Evolutionary conservation across 257 asterid genomes (phyloP).

Genomic region (Rubia yunnanensis): DNA sequence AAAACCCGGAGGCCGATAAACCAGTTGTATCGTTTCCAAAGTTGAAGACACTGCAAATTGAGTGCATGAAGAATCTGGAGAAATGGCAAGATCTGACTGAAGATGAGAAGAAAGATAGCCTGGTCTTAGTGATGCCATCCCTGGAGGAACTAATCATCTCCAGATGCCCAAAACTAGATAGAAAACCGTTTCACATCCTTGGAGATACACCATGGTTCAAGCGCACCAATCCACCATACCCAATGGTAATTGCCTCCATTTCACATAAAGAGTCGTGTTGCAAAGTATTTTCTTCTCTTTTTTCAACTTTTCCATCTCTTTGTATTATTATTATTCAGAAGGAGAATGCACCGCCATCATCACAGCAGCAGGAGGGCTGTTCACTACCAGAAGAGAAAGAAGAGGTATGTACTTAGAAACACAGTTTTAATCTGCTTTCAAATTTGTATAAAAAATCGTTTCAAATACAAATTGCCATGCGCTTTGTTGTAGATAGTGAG

Average conservation of each 20-base stretch:
- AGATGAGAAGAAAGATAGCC: neutral
- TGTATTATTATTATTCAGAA: neutral
- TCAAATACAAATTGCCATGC: too few species aligned
- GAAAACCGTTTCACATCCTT: constrained; percentile 1
- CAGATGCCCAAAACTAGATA: neutral
- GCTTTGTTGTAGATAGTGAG: too few species aligned
- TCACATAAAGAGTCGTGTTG: neutral
- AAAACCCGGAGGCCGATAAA: neutral
- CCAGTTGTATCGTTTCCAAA: neutral
- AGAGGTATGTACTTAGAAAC: neutral
- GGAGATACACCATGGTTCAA: constrained; percentile 15
- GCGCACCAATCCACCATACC: neutral
- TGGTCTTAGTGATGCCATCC: neutral
- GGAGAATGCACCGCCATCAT: neutral
- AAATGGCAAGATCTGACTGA: constrained; percentile 5
- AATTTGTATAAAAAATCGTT: too few species aligned
- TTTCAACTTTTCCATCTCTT: neutral
- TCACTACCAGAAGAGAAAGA: neutral
- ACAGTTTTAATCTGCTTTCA: too few species aligned
- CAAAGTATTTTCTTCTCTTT: neutral
- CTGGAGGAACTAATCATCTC: neutral
- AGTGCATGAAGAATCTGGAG: neutral
- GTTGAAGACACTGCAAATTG: constrained; percentile 2
- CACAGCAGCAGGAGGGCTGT: neutral
- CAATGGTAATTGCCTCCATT: neutral